phyloP scores from a whole-genome alignment of 441 rosid genomes.

The Bocquillonia castaneifolia region DNA sequence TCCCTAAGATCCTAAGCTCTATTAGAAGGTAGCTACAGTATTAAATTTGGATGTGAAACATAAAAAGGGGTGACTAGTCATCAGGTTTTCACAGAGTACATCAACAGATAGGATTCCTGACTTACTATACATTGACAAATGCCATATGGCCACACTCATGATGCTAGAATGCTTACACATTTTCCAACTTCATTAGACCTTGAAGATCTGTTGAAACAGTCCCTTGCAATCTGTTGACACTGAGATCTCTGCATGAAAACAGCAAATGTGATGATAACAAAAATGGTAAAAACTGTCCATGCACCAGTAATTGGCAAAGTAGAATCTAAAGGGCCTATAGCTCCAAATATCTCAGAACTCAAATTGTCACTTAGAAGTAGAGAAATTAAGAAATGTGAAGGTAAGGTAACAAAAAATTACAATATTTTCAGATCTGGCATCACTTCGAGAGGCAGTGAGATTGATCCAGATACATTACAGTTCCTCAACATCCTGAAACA shows the following conservation, averaged over 20 bases:
- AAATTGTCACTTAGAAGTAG: not conserved
- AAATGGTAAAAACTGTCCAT: not conserved
- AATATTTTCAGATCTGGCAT: slow-evolving; percentile 21
- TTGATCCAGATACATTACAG: slow-evolving; percentile 39
- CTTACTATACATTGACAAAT: not conserved
- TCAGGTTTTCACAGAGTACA: not conserved
- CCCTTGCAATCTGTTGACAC: slow-evolving; percentile 38
- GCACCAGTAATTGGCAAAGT: not conserved
- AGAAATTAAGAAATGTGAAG: not conserved
- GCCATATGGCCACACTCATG: not conserved
- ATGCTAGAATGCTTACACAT: slow-evolving; percentile 28
- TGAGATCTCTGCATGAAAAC: slow-evolving; percentile 35
- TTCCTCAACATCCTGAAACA: slow-evolving; percentile 39
- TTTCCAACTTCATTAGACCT: slow-evolving; percentile 18
- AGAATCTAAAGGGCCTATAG: not conserved
- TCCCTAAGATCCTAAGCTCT: not conserved
- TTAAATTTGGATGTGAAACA: not conserved
- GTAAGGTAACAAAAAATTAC: not conserved
- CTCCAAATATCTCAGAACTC: not conserved
- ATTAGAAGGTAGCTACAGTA: too few relatives aligned
- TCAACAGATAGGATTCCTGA: not conserved
- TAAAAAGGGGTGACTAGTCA: not conserved
- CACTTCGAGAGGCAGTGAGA: slow-evolving; percentile 21
- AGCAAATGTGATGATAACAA: not conserved
- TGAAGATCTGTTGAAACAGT: slow-evolving; percentile 27